Percentiles rank a stretch among this genome's conserved stretches.
Conservation (phyloP, 208 protist species). For the Acanthamoeba royreba region DNA sequence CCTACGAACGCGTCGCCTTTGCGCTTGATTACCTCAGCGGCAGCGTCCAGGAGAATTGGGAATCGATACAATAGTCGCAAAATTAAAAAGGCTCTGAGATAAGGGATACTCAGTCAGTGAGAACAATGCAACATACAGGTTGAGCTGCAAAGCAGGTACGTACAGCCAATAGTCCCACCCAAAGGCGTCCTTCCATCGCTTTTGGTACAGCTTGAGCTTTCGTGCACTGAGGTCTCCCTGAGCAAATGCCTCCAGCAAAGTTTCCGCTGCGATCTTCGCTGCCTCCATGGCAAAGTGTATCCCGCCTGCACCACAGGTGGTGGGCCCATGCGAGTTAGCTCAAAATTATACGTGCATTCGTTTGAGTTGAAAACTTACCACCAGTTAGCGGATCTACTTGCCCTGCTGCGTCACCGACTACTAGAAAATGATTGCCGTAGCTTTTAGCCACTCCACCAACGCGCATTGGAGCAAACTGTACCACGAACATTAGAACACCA, state of each 20-base stretch:
- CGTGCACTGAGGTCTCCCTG: not conserved
- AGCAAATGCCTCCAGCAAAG: not conserved
- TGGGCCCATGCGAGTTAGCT: too few species aligned
- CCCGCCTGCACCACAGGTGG: too few species aligned
- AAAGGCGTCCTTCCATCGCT: not conserved
- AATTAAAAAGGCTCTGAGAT: not conserved
- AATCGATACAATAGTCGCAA: slow-evolving; percentile 6
- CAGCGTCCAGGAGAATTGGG: slow-evolving; percentile 38
- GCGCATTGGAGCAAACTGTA: slow-evolving; percentile 49
- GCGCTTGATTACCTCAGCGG: slow-evolving; percentile 45
- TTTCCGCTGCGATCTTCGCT: slow-evolving; percentile 47
- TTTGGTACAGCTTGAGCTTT: not conserved
- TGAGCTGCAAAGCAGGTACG: not conserved
- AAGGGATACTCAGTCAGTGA: not conserved
- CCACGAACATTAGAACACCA: too few species aligned
- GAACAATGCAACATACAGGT: not conserved
- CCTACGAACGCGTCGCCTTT: slow-evolving; percentile 40
- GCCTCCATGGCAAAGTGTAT: slow-evolving; percentile 47
- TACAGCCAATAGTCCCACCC: slow-evolving; percentile 49
- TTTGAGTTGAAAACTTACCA: too few species aligned
- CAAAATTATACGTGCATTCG: too few species aligned
- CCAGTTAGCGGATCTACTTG: slow-evolving; percentile 45
- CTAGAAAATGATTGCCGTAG: slow-evolving; percentile 31
- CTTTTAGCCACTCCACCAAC: slow-evolving; percentile 12
- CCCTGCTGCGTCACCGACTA: slow-evolving; percentile 38